Conservation (phyloP, 805 yeast genomes). For the Starmerella lactis-condensi region DNA sequence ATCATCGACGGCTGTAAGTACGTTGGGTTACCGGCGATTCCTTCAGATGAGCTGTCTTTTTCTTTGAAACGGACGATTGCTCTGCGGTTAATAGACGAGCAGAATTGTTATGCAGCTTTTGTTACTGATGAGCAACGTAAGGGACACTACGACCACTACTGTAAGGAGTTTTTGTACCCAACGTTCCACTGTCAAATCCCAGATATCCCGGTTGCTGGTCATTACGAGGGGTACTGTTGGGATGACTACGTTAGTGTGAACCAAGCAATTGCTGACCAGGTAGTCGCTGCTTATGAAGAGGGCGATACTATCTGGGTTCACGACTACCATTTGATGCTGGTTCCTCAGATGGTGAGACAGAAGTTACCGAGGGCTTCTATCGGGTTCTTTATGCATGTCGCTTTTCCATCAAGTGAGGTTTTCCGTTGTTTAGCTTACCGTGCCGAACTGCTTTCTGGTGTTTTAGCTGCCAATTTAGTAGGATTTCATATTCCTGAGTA, state of each 20-base stretch:
- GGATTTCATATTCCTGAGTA: conserved; percentile 87
- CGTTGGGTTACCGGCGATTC: conserved; percentile 88
- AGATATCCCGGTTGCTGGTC: conserved; percentile 81
- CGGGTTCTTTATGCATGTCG: conserved; percentile 80
- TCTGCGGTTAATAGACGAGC: conserved; percentile 22
- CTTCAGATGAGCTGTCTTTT: conserved; percentile 61
- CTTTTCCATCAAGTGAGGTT: conserved; percentile 90
- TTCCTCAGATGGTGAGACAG: conserved; percentile 67
- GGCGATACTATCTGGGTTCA: conserved; percentile 83
- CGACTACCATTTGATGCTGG: conserved; percentile 77
- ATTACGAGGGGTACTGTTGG: conserved; percentile 93
- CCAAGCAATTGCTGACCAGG: conserved; percentile 57
- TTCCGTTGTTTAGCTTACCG: conserved; percentile 87
- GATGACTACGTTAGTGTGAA: conserved; percentile 59
- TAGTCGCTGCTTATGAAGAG: conserved; percentile 45
- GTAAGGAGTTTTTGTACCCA: conserved; percentile 94
- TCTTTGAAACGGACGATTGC: conserved; percentile 38
- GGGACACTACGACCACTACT: conserved; percentile 80
- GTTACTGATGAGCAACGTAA: conserved; percentile 64
- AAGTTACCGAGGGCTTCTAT: conserved; percentile 65
- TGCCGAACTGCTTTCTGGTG: conserved; percentile 53
- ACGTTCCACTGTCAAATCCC: conserved; percentile 87
- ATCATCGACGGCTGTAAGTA: conserved; percentile 32
- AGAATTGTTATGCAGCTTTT: conserved; percentile 43
- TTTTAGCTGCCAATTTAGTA: conserved; percentile 73